phyloP scores from a whole-genome alignment of 345 rosid species.

The Eucalyptus tenuipes region DNA sequence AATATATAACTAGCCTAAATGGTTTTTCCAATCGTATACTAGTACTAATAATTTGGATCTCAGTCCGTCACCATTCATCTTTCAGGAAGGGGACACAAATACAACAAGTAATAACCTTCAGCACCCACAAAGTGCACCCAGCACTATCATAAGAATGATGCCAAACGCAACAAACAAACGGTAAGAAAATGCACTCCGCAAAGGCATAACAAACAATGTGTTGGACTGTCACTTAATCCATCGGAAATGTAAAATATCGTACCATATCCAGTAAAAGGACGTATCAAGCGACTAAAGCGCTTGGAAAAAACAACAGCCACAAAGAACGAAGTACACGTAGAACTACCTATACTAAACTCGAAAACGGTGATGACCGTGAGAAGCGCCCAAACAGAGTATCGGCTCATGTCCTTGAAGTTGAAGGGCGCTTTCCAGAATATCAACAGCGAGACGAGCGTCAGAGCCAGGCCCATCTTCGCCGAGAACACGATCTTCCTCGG shows the following conservation, averaged over 20 bases:
- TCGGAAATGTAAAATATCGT: background rate
- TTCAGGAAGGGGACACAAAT: background rate
- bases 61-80: background rate
- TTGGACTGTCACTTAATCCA: background rate
- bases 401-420: slow-evolving; percentile 36
- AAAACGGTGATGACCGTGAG: slow-evolving; percentile 90
- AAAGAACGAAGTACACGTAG: background rate
- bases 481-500: slow-evolving; percentile 88
- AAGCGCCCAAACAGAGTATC: slow-evolving; percentile 82
- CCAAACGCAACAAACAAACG: background rate
- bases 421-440: slow-evolving; percentile 56
- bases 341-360: slow-evolving; percentile 82
- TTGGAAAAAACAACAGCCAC: background rate
- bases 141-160: background rate
- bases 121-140: background rate
- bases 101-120: background rate
- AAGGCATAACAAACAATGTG: background rate
- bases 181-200: background rate
- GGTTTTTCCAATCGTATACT: background rate
- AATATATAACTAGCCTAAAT: background rate
- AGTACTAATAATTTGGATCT: background rate
- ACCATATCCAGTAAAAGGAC: background rate
- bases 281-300: background rate
- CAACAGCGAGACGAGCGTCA: slow-evolving; percentile 55
- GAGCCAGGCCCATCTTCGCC: slow-evolving; percentile 72